Evolutionary conservation across 805 yeast genomes (phyloP), one percentile per base, ranked within the genome.

Genomic region (Saccharomycopsis malanga): DNA sequence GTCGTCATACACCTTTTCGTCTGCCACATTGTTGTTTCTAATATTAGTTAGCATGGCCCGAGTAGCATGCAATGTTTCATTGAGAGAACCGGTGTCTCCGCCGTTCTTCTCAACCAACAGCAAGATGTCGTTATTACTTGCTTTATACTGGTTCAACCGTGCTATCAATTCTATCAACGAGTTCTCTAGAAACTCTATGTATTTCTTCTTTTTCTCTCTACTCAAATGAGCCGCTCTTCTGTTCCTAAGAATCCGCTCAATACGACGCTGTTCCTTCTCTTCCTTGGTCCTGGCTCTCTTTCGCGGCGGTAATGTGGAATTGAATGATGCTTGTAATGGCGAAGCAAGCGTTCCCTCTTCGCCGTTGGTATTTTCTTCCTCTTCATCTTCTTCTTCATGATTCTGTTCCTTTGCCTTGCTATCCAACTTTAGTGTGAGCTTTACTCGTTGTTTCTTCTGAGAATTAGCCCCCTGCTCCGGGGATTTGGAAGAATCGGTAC

Each of bases 201-300:
- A 95, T 60, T 80, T 78, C 62, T 98, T 78, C 75, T 91, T 91
- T 77, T 91, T 89, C 62, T 93, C 98, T 55, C 98, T 77, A 24
- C 95, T 85, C 42, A 95, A 95, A 63, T 91, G 98, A 41, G 98
- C 98, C 14, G 98, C 98, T 62, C 91, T 83, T 60, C 98, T 78
- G 65, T 91, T 91, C 62, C 98, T 77, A 58, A 91, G 71, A 44
- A 93, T 89, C 45, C 98, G 73, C 67, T 93, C 98, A 46, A 89
- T 79, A 42, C 96, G 76, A 55, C 98, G 82, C 68, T 91, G 98
- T 65, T 93, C 98, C 69, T 91, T 93, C 68, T 91, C 98, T 67
- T 89, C 96, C 56, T 85, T 77, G 29, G 98, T 93, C 72, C 85
- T 87, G 4, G 98, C 98, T 57, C 98, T 78, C 70, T 93, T 93